Evolutionary conservation across 108 stramenopile species (phyloP), one percentile per base, ranked within the genome.

Genomic region (Nitzschia inconspicua): DNA sequence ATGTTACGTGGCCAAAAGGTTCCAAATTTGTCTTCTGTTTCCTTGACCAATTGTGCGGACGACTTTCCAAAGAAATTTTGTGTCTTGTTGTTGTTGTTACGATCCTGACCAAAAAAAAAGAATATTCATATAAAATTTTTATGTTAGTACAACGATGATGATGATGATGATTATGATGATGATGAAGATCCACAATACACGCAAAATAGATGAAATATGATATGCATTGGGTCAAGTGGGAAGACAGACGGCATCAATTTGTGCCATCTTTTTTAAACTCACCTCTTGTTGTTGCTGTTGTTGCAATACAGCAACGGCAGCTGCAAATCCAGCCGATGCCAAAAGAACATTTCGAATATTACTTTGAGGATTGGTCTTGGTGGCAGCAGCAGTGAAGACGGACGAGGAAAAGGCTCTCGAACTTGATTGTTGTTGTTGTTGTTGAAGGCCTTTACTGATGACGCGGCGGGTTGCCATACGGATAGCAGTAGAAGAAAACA

Each of bases 1-100:
- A 94, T 91, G 63, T 94, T 94, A 51, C 93, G 79, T 18, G 93
- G 93, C 93, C 93, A 94, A 80, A 89, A 94, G 23, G 75, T 75
- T 28, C 81, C 85, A 70, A 94, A 94, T 68, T 90, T 89, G 20
- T 84, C 75, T 57, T 93, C 86, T 19, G 75, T 66, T 26, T 57
- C 74, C 62, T 82, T 57, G 44, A 77, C 81, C 9, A 77, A 76
- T 39, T 78, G 61, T 47, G 53, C 68, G 3, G 57, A 59, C 14
- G 35, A 46, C 25, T 60, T 68, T 47, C 61, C 62, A 26, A 52
- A 63, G 13, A 72, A 36, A 32, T 72, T 72, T 20, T 64, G 52
- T 11, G 70, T 72, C 56, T 64, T 72, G 23, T 28, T 58, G 34
- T 32, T 51, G 0, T n/a, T 63, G 39, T 40, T 61, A 41, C 39